Conservation (phyloP, 2,329 filamentous ascomycete genomes). For the Fusarium annulatum region DNA sequence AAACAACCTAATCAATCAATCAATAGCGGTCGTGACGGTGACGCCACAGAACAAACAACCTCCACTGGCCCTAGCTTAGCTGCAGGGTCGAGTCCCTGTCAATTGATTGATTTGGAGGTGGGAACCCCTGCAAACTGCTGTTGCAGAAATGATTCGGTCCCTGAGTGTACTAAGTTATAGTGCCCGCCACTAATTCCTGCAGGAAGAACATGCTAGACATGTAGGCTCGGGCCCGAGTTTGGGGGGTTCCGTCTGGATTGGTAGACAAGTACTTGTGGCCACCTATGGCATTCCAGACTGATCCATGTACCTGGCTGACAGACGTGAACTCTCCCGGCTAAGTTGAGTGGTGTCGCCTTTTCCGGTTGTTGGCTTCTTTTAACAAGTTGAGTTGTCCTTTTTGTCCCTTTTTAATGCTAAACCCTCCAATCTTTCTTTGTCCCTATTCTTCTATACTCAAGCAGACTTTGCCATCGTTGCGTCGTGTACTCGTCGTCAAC, state of each 20-base stretch:
- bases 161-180: constrained; percentile 29
- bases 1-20: neutral
- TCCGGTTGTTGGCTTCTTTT: constrained; percentile 31
- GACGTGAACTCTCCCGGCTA: constrained; percentile 25
- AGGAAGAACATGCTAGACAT: neutral
- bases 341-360: constrained; percentile 18
- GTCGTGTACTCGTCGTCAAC: constrained; percentile 4
- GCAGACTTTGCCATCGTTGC: neutral
- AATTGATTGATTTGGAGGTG: neutral
- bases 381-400: constrained; percentile 40
- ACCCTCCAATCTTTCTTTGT: neutral
- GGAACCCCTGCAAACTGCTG: neutral
- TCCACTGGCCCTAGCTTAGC: neutral
- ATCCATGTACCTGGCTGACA: constrained; percentile 34
- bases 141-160: constrained; percentile 9
- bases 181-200: constrained; percentile 37
- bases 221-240: too few species aligned
- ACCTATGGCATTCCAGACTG: neutral
- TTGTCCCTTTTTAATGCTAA: constrained; percentile 2
- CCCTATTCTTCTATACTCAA: neutral
- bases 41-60: constrained; percentile 26
- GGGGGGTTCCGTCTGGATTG: neutral
- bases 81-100: neutral
- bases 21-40: constrained; percentile 6
- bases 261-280: constrained; percentile 34